phyloP scores from a whole-genome alignment of 1,284 basidiomycete genomes.

The Cryptococcus sp. region DNA sequence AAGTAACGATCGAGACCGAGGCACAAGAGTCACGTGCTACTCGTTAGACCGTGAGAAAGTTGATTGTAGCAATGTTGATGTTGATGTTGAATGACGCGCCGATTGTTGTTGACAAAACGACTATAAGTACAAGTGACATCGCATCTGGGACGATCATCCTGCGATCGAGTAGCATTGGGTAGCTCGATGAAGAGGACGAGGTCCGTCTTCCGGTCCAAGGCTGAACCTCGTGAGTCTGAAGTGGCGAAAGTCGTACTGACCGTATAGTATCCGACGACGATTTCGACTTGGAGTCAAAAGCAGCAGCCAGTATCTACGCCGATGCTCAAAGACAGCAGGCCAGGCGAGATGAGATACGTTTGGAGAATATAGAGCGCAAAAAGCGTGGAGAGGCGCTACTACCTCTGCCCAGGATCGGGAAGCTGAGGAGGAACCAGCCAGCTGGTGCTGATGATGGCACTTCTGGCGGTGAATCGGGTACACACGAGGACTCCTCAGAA shows the following conservation, averaged over 20 bases:
- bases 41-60: slow-evolving; percentile 10
- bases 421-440: neutral
- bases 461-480: slow-evolving; percentile 1
- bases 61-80: neutral
- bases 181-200: slow-evolving; percentile 4
- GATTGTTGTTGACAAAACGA: too few species aligned
- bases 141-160: too few species aligned
- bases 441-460: neutral
- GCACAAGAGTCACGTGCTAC: too few species aligned
- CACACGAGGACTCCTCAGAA: neutral
- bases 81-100: neutral
- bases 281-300: slow-evolving; percentile 29
- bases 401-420: slow-evolving; percentile 14
- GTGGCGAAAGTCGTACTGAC: slow-evolving; percentile 1
- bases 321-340: slow-evolving; percentile 13
- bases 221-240: slow-evolving; percentile 20
- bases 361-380: slow-evolving; percentile 28
- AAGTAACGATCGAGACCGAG: too few species aligned
- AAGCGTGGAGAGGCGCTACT: slow-evolving; percentile 18
- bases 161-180: too few species aligned
- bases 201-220: slow-evolving; percentile 12
- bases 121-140: too few species aligned
- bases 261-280: slow-evolving; percentile 34
- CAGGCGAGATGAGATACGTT: slow-evolving; percentile 17
- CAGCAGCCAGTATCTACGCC: slow-evolving; percentile 28